A percentile compares a stretch with the other conserved stretches of the same genome.
Evolutionary conservation across 495 filamentous ascomycete genomes (phyloP).

Genomic region (Jackrogersella minutella): DNA sequence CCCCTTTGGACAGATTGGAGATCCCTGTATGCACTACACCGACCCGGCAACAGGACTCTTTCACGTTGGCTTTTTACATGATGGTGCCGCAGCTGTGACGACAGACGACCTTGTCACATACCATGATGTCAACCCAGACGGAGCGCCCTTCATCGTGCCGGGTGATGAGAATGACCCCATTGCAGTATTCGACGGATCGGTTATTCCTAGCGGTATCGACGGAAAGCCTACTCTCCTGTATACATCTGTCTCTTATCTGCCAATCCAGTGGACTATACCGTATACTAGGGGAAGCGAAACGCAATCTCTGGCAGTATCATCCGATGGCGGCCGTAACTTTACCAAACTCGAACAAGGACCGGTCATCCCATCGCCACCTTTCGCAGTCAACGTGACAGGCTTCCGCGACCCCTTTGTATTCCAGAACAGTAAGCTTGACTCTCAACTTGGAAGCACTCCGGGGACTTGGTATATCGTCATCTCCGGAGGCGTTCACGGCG

Average conservation of each 20-base stretch:
- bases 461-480: conserved; percentile 45
- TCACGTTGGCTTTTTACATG: conserved; percentile 34
- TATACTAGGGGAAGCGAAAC: conserved; percentile 48
- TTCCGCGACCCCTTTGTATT: conserved; percentile 48
- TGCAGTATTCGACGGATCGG: conserved; percentile 37
- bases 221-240: conserved; percentile 43
- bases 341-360: conserved; percentile 45
- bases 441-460: conserved; percentile 25
- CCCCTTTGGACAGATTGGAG: conserved; percentile 35
- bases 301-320: conserved; percentile 47
- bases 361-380: conserved; percentile 40
- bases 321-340: conserved; percentile 43
- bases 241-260: conserved; percentile 45
- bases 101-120: conserved; percentile 40
- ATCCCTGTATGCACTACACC: conserved; percentile 41
- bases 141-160: conserved; percentile 28
- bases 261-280: conserved; percentile 45
- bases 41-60: conserved; percentile 39
- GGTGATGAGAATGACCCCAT: conserved; percentile 37
- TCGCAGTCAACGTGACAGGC: conserved; percentile 39
- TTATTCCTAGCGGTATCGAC: conserved; percentile 34
- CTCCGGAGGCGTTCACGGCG: conserved; percentile 41
- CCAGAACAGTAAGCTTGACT: conserved; percentile 38
- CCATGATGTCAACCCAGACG: conserved; percentile 30
- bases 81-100: conserved; percentile 30